Base-by-base conservation (phyloP, 2,329 filamentous ascomycete genomes). In the Colletotrichum orbiculare region DNA sequence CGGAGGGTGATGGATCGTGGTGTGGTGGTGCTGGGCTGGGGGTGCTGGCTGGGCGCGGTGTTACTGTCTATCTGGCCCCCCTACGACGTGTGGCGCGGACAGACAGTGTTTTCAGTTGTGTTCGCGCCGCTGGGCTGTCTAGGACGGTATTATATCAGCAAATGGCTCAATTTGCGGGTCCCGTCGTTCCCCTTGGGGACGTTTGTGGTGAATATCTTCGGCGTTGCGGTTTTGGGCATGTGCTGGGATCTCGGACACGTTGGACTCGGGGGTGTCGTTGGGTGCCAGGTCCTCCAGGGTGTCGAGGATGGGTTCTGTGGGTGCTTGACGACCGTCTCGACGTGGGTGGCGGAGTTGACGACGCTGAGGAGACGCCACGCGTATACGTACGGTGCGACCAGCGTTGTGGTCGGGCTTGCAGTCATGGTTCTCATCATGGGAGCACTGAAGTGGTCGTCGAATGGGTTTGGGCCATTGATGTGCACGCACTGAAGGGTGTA, bases 51-150 rank as follows among this genome's bases (percentile, higher is more conserved):
- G 12, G 93, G 89, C 1, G 90, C 93, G 1, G 76, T 96, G 2
- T 74, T 96, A 33, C 81, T 97, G 61, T 83, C 87, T 42, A 86
- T 91, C 53, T 87, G 91, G 69, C 92, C 93, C 0, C 93, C 92
- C 0, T 83, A 90, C 68, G 84, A 91, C 45, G 78, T 78, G 15
- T 97, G 94, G 94, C 91, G 94, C 43, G 90, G 91, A 2, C 80
- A 89, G 50, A 91, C 87, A 0, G 79, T 92, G 1, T 95, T 97
- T 71, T 86, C 93, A 0, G 81, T 96, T 34, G 88, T 94, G 2
- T 96, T 97, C 71, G 91, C 93, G 1, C 95, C 95, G 0, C 69
- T 93, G 0, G 95, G 95, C 0, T 94, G 91, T 69, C 77, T 97
- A 0, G 73, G 85, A 0, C 87, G 95, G 4, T 97, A 92, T 79